phyloP scores from a whole-genome alignment of 768 basidiomycete genomes.

The Calocera viscosa region DNA sequence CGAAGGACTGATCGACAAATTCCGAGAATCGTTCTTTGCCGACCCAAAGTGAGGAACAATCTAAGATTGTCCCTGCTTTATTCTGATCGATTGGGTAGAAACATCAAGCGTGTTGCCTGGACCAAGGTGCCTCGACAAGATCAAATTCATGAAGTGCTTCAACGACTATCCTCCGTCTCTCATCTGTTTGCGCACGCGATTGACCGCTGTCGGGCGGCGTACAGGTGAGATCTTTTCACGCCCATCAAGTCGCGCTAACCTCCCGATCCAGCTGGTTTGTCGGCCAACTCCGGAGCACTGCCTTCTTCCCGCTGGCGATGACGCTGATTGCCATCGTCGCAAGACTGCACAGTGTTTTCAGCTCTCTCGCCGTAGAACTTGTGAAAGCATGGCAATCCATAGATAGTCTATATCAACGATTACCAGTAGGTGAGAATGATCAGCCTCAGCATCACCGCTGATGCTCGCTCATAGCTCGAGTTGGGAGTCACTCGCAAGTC shows the following conservation, averaged over 20 bases:
- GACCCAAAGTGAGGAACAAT: slow-evolving; percentile 1
- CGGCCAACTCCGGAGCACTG: background rate
- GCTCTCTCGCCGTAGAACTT: background rate
- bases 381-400: background rate
- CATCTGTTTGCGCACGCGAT: background rate
- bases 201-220: background rate
- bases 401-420: background rate
- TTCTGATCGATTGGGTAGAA: background rate
- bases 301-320: background rate
- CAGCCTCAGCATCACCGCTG: background rate
- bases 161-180: background rate
- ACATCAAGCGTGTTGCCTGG: background rate
- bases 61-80: background rate
- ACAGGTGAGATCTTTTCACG: background rate
- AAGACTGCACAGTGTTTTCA: background rate
- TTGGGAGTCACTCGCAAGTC: background rate
- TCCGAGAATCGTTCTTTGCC: background rate
- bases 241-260: background rate
- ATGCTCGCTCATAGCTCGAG: background rate
- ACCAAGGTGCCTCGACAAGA: background rate
- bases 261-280: background rate
- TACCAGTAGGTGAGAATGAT: background rate
- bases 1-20: background rate
- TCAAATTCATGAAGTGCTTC: background rate
- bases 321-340: background rate